A percentile compares a stretch with the other conserved stretches of the same genome.
Conservation (phyloP, 768 basidiomycete genomes). For the Pulveroboletus sp. region DNA sequence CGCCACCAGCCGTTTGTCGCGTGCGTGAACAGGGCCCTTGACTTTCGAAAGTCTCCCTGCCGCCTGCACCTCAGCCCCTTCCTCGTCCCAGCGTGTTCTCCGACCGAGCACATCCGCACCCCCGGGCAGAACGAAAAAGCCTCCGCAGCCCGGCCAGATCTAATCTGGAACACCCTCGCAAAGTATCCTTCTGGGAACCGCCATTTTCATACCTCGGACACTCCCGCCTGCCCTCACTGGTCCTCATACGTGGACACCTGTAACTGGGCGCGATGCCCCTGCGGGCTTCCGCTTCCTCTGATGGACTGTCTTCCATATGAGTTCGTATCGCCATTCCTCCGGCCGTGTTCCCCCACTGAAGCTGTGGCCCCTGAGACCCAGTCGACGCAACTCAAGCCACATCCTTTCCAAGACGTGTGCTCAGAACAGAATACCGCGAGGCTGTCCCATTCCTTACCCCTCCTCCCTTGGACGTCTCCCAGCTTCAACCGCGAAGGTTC, state of each 20-base stretch:
- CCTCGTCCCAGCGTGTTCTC: not conserved
- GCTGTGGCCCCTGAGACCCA: slow-evolving; percentile 5
- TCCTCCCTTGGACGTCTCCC: not conserved
- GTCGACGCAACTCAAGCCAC: slow-evolving; percentile 1
- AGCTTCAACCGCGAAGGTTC: slow-evolving; percentile 29
- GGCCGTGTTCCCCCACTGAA: slow-evolving; percentile 5
- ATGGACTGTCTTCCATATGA: slow-evolving; percentile 15
- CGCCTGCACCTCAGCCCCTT: not conserved
- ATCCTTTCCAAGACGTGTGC: not conserved
- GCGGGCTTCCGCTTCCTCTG: slow-evolving; percentile 29
- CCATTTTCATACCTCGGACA: slow-evolving; percentile 23
- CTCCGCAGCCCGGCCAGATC: slow-evolving; percentile 11
- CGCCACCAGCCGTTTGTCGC: slow-evolving; percentile 31
- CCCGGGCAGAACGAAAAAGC: not conserved
- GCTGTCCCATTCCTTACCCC: not conserved
- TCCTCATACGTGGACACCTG: slow-evolving; percentile 6
- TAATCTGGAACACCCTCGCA: slow-evolving; percentile 19
- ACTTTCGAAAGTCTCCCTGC: slow-evolving; percentile 2
- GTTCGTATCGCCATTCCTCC: slow-evolving; percentile 14
- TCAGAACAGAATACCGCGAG: slow-evolving; percentile 11
- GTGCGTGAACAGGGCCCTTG: slow-evolving; percentile 15
- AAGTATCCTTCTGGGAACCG: slow-evolving; percentile 14
- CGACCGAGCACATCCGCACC: not conserved
- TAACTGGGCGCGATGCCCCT: slow-evolving; percentile 10
- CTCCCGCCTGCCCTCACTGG: slow-evolving; percentile 12